Evolutionary conservation across 495 filamentous ascomycete genomes (phyloP).

Genomic region (Tetracladium setigerum): DNA sequence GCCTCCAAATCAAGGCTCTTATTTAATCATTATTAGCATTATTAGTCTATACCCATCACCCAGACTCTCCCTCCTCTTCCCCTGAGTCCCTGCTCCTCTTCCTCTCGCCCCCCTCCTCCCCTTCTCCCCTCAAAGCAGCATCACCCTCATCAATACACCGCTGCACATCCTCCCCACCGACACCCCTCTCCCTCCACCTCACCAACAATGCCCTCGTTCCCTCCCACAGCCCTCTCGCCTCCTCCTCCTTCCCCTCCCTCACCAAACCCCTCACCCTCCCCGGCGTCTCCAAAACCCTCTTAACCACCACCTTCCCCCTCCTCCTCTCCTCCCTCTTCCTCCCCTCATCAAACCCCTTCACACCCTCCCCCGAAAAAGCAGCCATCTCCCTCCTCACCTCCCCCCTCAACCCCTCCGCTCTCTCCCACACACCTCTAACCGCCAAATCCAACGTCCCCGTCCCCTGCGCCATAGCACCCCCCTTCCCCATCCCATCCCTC

Average conservation of each 20-base stretch:
- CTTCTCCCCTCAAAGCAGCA: slow-evolving; percentile 28
- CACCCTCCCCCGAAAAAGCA: slow-evolving; percentile 21
- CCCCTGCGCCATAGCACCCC: slow-evolving; percentile 49
- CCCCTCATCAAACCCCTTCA: slow-evolving; percentile 25
- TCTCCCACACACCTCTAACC: slow-evolving; percentile 74
- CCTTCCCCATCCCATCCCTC: slow-evolving; percentile 67
- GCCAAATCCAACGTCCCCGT: slow-evolving; percentile 61
- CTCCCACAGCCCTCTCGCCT: slow-evolving; percentile 53
- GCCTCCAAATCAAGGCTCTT: background rate
- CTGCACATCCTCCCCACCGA: slow-evolving; percentile 40
- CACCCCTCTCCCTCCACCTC: slow-evolving; percentile 41
- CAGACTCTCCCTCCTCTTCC: background rate
- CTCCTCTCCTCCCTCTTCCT: slow-evolving; percentile 28
- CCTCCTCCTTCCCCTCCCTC: slow-evolving; percentile 50
- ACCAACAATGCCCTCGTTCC: slow-evolving; percentile 42
- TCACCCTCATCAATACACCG: slow-evolving; percentile 46
- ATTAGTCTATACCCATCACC: no score
- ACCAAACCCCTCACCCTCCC: slow-evolving; percentile 57
- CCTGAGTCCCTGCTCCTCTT: slow-evolving; percentile 1
- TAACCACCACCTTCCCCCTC: slow-evolving; percentile 58
- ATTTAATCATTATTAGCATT: no score
- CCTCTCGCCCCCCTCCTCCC: slow-evolving; percentile 13
- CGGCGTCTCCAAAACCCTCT: slow-evolving; percentile 57
- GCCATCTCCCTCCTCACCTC: slow-evolving; percentile 41
- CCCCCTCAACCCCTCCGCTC: slow-evolving; percentile 55